A percentile compares a stretch with the other conserved stretches of the same genome.
Evolutionary conservation across 2,329 filamentous ascomycete species (phyloP).

Genomic region (Aspergillus sp.): DNA sequence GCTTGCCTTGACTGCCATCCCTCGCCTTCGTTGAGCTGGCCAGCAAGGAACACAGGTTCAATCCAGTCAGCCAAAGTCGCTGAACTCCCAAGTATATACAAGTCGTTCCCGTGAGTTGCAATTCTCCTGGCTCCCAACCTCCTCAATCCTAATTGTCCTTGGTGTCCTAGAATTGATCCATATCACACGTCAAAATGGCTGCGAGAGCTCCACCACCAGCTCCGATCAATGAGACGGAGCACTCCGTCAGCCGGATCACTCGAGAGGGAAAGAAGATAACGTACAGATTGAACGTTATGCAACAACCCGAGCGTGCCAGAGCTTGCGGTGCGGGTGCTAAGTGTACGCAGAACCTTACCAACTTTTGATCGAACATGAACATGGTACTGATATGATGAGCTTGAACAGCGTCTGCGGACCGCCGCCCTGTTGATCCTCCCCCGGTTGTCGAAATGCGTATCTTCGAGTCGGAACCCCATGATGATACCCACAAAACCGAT

Average conservation of each 20-base stretch:
- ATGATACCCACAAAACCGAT: slow-evolving; percentile 62
- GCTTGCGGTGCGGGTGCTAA: slow-evolving; percentile 95
- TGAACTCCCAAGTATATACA: neutral
- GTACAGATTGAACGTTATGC: slow-evolving; percentile 82
- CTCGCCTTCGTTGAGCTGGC: neutral
- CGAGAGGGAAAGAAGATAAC: slow-evolving; percentile 74
- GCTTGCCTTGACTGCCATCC: neutral
- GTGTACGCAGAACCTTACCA: slow-evolving; percentile 58
- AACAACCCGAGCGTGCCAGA: slow-evolving; percentile 90
- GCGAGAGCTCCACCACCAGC: slow-evolving; percentile 38
- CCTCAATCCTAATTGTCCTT: neutral
- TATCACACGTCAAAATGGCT: slow-evolving; percentile 39
- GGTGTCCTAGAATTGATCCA: neutral
- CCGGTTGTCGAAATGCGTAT: slow-evolving; percentile 91
- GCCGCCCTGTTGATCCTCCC: slow-evolving; percentile 89
- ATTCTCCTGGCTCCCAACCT: neutral
- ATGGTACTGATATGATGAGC: slow-evolving; percentile 12
- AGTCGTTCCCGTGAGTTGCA: neutral
- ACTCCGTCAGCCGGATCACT: slow-evolving; percentile 59
- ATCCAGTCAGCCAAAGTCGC: neutral
- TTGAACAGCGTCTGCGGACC: slow-evolving; percentile 71
- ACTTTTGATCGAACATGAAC: neutral
- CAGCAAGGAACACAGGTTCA: neutral
- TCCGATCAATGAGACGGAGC: slow-evolving; percentile 55
- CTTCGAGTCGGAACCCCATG: slow-evolving; percentile 62